Evolutionary conservation across 345 rosid genomes (phyloP), one percentile per base, ranked within the genome.

Genomic region (Camelina neglecta): DNA sequence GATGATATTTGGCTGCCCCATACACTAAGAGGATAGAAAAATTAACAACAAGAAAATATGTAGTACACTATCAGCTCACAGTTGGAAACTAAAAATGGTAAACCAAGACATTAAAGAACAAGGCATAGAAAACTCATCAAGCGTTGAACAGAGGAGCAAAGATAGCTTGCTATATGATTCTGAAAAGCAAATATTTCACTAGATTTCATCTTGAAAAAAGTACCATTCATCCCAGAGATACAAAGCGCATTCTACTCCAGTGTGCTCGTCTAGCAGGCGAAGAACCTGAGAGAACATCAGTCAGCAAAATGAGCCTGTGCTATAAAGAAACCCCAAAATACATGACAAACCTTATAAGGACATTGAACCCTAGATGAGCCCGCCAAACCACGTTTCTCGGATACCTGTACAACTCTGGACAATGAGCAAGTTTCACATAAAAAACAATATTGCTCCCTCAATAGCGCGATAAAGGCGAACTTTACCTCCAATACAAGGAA

Each of bases 401-500:
- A 87, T 50, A 90, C 97, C 99, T 95, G 67, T 51, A 72, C 36
- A 72, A 65, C 47, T 66, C 42, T n/a, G 35, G 72, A 41, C 18
- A 48, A 66, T 72, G 33, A 72, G 67, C 29, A 49, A 31, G 41
- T 51, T 65, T 58, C 71, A 38, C 72, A 60, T 41, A 58, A 59
- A 78, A 42, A 78, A 42, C 51, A 9, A 71, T 23, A 66, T 51
- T 39, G 60, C 64, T 72, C 26, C 38, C 8, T 36, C 44, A 78
- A 51, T 23, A 55, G 42, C 10, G 44, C 10, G 44, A 39, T 20
- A 60, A 76, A 10, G 47, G 16, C 51, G 12, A 79, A 48, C 12
- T 77, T 48, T 67, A 88, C 99, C 97, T 95, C 97, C 80, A 95
- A 85, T 12, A 95, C 97, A 79, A 95, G 95, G 82, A 92, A 89